Base-by-base conservation (phyloP, 2,329 filamentous ascomycete species). In the Ophiocordyceps camponoti-floridani region DNA sequence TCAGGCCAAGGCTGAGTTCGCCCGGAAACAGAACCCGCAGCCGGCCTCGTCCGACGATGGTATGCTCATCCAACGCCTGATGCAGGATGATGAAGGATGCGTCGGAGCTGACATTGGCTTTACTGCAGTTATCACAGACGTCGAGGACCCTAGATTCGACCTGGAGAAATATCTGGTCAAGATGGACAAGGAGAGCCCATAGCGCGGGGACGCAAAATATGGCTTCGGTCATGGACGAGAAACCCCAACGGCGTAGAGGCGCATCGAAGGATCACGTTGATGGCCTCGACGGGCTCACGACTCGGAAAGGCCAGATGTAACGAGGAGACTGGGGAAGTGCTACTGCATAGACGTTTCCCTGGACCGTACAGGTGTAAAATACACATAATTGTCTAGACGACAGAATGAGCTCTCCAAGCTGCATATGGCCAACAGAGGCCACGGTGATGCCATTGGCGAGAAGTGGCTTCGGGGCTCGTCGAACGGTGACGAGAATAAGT, bases 1-100 rank as follows among this genome's bases (percentile, higher is more conserved):
- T 58, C 75, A 94, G 68, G 91, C 91, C 53, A 95, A 93, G 78
- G 77, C 79, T 48, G 88, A 91, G 67, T 98, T 81, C 67, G 72
- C 75, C 57, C 91, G 82, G 77, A 60, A 65, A 56, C 84, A 82
- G 73, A 81, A 76, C 58, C 66, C 71, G 42, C 53, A 64, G 48
- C 35, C 60, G 46, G 50, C 58, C 42, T 55, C 57, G 28, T 52
- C 52, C 46, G 51, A 60, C 46, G 57, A 57, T 53, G 57, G 60
- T 60, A 58, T 44, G 56, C 28, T n/a, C 9, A 3, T 18, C 16
- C 35, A 6, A 5, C 7, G 6, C 16, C n/a, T 38, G n/a, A n/a
- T 18, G n/a, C 18, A 4, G n/a, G n/a, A 11, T 16, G 11, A n/a
- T 18, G n/a, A 38, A 4, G n/a, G n/a, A 11, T 16, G 11, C 4